Evolutionary conservation across 1,284 basidiomycete species (phyloP), one percentile per base, ranked within the genome.

Genomic region (Cryptococcus jaspeensis): DNA sequence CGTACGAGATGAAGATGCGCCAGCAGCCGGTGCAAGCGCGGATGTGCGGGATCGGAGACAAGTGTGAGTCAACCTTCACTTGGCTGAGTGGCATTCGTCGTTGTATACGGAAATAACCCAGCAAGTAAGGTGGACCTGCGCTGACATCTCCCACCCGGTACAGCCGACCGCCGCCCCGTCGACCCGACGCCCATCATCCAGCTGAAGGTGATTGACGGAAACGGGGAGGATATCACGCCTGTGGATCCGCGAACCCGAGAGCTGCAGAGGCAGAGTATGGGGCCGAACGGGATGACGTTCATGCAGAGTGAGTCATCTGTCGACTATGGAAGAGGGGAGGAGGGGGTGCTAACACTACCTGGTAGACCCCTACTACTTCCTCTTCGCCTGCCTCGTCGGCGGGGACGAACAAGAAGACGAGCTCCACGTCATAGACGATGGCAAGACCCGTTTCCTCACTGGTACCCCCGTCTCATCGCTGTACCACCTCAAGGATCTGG

Each of bases 181-280:
- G 92, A 97, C 80, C 94, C 95, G 0, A 92, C 92, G 0, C 94
- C 94, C 13, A 94, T 97, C 74, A 86, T 97, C n/a, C 92, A 95
- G 76, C 84, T 98, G 7, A 86, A 89, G 52, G 90, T 97, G 55
- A 83, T 90, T 64, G 89, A 90, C 75, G 85, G 83, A 8, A 75
- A 83, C n/a, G 78, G 81, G 40, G 80, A 77, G 38, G 68, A 72
- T 35, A 61, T 69, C 36, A 70, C 64, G 7, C 57, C 64, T 13
- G 50, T n/a, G 16, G 49, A 54, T 36, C 39, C 50, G 25, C 28
- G 51, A 50, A 48, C 49, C 20, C 37, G 43, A 13, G 36, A 47
- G 48, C 44, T 62, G 1, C 55, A 55, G 25, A 56, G 60, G 38
- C 67, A 61, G 13, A 60, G 56, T 40, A 54, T 60, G 23, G 58